A percentile compares a stretch with the other conserved stretches of the same genome.
These are phyloP conservation scores for Lavandula angustifolia DNA, from an alignment of 257 asterid species.

Conservation along the genomic window DNA sequence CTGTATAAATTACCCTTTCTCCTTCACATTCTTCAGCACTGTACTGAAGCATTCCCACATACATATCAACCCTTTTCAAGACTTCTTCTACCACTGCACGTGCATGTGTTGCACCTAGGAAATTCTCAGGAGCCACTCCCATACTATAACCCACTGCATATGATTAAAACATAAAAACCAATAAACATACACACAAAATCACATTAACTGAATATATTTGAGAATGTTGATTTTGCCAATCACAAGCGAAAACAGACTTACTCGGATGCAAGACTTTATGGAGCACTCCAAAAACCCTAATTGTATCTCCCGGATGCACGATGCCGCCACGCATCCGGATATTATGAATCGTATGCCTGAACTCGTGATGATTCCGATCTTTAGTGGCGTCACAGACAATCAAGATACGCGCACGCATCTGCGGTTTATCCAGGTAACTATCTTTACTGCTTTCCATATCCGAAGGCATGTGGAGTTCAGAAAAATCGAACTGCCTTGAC, in stretches of 20 bases:
- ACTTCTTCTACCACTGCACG: constrained; percentile 70
- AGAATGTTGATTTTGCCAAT: no score
- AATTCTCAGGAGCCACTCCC: constrained; percentile 52
- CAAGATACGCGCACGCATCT: constrained; percentile 44
- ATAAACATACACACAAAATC: no score
- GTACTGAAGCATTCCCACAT: constrained; percentile 56
- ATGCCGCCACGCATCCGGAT: constrained; percentile 52
- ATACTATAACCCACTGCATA: constrained; percentile 70
- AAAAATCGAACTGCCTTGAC: background rate
- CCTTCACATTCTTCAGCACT: constrained; percentile 62
- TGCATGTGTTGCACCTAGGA: constrained; percentile 54
- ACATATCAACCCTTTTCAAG: constrained; percentile 52
- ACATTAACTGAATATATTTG: no score
- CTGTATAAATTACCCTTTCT: constrained; percentile 51
- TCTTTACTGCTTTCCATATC: constrained; percentile 32
- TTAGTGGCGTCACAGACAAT: constrained; percentile 65
- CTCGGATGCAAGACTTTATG: constrained; percentile 65
- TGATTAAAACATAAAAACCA: background rate
- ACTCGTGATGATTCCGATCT: constrained; percentile 44
- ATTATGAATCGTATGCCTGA: constrained; percentile 36
- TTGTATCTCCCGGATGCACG: constrained; percentile 53
- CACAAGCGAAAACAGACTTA: constrained; percentile 38
- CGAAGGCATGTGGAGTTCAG: constrained; percentile 28
- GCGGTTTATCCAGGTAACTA: constrained; percentile 13
- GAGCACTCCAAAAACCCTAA: constrained; percentile 61